Base-by-base conservation (phyloP, 768 basidiomycete genomes). In the Amanita pseudoporphyria region DNA sequence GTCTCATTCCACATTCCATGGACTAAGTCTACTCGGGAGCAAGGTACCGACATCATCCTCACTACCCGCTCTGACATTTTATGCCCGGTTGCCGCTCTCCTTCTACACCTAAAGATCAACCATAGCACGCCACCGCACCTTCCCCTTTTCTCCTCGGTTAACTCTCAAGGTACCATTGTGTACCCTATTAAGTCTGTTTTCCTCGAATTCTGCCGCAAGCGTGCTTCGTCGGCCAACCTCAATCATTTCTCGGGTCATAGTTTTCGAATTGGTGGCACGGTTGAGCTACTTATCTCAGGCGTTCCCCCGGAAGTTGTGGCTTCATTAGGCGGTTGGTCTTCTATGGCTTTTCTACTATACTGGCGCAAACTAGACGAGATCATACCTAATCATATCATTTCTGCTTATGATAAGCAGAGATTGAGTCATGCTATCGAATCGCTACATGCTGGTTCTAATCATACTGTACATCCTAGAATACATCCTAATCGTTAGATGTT, bases 201-300 rank as follows among this genome's bases (percentile, higher is more conserved):
- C 21, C 19, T 54, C 9, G 50, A 30, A 12, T 41, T 52, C 44
- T 45, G 28, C n/a, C 26, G 5, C 6, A 45, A 45, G 30, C 7
- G 0, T 54, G 38, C 10, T 46, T 50, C 7, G 33, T 59, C 9
- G 38, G 51, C 0, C 62, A 62, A 3, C 62, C 67, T 45, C 58
- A 58, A 49, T 67, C 66, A 47, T 52, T 57, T 1, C 67, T 67
- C 26, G 65, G 67, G n/a, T n/a, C n/a, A n/a, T n/a, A n/a, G n/a
- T n/a, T n/a, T n/a, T n/a, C n/a, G n/a, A n/a, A n/a, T n/a, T n/a
- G n/a, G n/a, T 0, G 62, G 67, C 1, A 60, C 64, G 0, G 60
- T 61, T 0, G 55, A 59, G 24, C 42, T 63, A 1, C 54, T 66
- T 0, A 22, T 61, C 0, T 30, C 49, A 0, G 58, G 63, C 0